Evolutionary conservation across 164 flowering plant species (phyloP), one percentile per base, ranked within the genome.

Genomic region (Aristolochia californica): DNA sequence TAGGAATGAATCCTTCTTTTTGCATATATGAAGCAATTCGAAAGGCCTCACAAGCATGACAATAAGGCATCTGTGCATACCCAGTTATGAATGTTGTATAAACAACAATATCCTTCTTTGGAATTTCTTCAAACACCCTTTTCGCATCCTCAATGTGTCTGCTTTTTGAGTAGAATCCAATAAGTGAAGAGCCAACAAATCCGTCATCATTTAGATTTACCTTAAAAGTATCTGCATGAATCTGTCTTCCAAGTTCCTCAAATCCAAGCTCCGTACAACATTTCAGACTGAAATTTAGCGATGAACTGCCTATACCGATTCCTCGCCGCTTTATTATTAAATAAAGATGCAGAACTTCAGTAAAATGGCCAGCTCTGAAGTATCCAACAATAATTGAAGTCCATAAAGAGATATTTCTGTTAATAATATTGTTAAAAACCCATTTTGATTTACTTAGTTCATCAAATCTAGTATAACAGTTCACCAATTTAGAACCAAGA

Each of bases 221-320:
- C 64, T 80, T 81, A 15, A 75, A 45, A 56, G 73, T 66, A 77
- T 78, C 83, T 5, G 34, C 77, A 73, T 82, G 87, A 65, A 82
- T 53, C 55, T 64, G 74, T 66, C 70, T 68, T 14, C 83, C 87
- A 61, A 74, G 65, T 23, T 70, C 71, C 13, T 65, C 48, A 23
- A 11, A 34, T 14, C 74, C 67, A 59, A 70, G 58, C 57, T 72
- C 71, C 47, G 45, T 56, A 62, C 79, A 77, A 59, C 82, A 71
- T 58, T 78, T 83, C 67, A 83, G 66, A 63, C 66, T 34, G 55
- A 75, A 69, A 22, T 74, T 77, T 57, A 77, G 45, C 5, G 74
- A 60, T 7, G 72, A 64, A 61, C 78, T 56, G 65, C 69, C 75
- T 14, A 75, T n/a, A 23, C 78, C 77, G 45, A 75, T 67, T 8